Conservation (phyloP, 352 stramenopile genomes). For the Phytopythium oedochilum region DNA sequence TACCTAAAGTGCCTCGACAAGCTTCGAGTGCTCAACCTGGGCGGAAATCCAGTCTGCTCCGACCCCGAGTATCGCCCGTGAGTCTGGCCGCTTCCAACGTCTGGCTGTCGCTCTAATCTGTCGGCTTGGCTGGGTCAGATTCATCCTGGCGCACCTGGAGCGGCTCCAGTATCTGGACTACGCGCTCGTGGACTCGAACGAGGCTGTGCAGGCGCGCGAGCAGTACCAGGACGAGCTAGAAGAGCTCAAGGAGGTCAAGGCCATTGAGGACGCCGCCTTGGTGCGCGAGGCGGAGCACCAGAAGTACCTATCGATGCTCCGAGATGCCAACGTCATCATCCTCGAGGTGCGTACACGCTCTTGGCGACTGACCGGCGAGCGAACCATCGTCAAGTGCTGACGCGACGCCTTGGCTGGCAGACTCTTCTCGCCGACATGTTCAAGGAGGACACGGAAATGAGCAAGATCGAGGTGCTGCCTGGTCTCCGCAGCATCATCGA, state of each 20-base stretch:
- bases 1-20: conserved; percentile 85
- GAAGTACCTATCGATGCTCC: conserved; percentile 76
- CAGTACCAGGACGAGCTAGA: conserved; percentile 90
- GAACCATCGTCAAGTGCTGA: not conserved
- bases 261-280: conserved; percentile 76
- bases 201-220: conserved; percentile 77
- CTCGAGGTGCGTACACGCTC: conserved; percentile 42
- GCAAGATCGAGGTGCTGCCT: conserved; percentile 88
- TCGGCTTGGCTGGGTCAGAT: conserved; percentile 22
- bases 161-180: conserved; percentile 94
- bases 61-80: conserved; percentile 89
- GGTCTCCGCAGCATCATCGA: conserved; percentile 88
- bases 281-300: conserved; percentile 71
- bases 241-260: conserved; percentile 81
- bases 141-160: conserved; percentile 90
- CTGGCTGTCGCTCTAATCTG: not conserved
- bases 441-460: conserved; percentile 89
- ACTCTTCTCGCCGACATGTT: conserved; percentile 91
- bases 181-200: conserved; percentile 75
- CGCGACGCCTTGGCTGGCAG: conserved; percentile 11
- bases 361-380: too few relatives aligned
- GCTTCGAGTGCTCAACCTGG: conserved; percentile 89
- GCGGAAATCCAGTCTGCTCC: conserved; percentile 90
- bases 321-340: conserved; percentile 85
- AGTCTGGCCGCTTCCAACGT: conserved; percentile 5